These are phyloP conservation scores for Hydrangea macrophylla DNA, from an alignment of 148 eudicot genomes.

Conservation along the genomic window DNA sequence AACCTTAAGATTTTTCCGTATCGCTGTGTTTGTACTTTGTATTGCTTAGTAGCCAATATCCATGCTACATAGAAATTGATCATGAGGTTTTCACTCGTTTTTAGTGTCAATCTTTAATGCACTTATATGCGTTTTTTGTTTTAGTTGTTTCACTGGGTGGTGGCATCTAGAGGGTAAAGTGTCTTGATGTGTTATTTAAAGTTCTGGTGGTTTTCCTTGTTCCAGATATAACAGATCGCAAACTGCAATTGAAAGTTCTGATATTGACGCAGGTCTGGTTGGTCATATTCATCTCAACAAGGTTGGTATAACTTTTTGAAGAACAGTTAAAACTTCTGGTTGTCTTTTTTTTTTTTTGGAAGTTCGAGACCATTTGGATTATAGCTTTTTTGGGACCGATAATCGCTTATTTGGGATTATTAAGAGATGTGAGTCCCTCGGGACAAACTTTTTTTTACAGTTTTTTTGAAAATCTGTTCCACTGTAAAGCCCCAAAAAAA, in stretches of 20 bases:
- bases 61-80: no score
- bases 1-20: neutral
- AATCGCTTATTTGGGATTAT: no score
- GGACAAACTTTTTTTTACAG: no score
- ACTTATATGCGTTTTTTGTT: neutral
- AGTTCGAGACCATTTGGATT: no score
- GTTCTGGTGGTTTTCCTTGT: slow-evolving; percentile 15
- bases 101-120: neutral
- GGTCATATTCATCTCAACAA: slow-evolving; percentile 90
- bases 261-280: slow-evolving; percentile 61
- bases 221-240: slow-evolving; percentile 65
- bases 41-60: neutral
- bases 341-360: slow-evolving; percentile 7
- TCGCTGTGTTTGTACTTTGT: neutral
- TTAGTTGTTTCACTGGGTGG: neutral
- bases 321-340: neutral
- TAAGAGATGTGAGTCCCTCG: no score
- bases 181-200: slow-evolving; percentile 1
- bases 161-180: neutral
- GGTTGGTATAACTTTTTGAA: slow-evolving; percentile 36
- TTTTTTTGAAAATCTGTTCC: no score
- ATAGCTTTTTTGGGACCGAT: no score
- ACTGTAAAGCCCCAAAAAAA: no score
- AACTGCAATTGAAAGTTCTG: slow-evolving; percentile 42
- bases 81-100: neutral